phyloP scores from a whole-genome alignment of 805 yeast genomes.

The Candida odintsovae region DNA sequence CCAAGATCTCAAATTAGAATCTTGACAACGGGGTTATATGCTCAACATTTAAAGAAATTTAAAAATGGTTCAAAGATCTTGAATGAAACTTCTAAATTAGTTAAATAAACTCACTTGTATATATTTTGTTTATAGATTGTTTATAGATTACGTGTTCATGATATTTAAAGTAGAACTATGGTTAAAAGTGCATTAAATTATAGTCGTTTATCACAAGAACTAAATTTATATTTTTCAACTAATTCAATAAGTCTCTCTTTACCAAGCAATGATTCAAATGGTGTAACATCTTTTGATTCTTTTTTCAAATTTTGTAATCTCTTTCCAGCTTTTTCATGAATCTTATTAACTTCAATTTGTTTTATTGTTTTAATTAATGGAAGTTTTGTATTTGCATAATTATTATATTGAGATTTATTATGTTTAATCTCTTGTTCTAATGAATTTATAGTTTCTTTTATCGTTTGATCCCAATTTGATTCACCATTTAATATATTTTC shows the following conservation, averaged over 20 bases:
- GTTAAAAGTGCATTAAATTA: too few species aligned
- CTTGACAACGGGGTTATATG: slow-evolving; percentile 28
- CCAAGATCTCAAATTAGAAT: slow-evolving; percentile 44
- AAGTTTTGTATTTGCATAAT: slow-evolving; percentile 14
- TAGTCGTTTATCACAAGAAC: not conserved
- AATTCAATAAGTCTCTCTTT: slow-evolving; percentile 10
- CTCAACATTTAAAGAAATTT: slow-evolving; percentile 22
- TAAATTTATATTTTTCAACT: slow-evolving; percentile 12
- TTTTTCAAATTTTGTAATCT: slow-evolving; percentile 18
- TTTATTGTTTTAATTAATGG: slow-evolving; percentile 13
- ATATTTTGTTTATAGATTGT: not conserved
- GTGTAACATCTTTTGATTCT: slow-evolving; percentile 11
- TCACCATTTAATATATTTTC: slow-evolving; percentile 3
- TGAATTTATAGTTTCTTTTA: slow-evolving; percentile 13
- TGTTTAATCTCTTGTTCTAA: slow-evolving; percentile 6
- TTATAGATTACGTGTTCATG: not conserved
- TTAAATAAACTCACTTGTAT: slow-evolving; percentile 11
- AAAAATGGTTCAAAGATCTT: slow-evolving; percentile 27
- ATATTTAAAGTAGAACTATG: too few species aligned
- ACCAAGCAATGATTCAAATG: slow-evolving; percentile 15
- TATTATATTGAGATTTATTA: slow-evolving; percentile 11
- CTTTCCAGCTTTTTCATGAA: slow-evolving; percentile 21
- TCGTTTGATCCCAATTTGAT: slow-evolving; percentile 24
- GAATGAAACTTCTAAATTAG: slow-evolving; percentile 31
- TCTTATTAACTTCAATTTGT: slow-evolving; percentile 15